Conservation (phyloP, 768 basidiomycete genomes). For the Rhodosporidiobolus odoratus region DNA sequence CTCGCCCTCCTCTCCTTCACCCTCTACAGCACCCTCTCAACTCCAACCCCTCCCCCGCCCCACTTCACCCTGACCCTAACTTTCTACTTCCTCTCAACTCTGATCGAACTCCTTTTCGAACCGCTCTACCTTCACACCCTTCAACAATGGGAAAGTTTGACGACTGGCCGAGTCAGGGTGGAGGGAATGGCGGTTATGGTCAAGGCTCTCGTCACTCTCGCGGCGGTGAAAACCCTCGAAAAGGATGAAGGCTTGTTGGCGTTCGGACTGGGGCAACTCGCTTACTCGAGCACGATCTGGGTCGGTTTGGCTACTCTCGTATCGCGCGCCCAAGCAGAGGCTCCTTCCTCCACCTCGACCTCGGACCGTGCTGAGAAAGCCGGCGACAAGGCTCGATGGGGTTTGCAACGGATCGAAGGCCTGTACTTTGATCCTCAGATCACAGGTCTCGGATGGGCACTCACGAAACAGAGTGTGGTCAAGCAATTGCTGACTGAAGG, state of each 20-base stretch:
- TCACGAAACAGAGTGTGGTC: conserved; percentile 81
- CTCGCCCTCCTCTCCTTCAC: conserved; percentile 64
- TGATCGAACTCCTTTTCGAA: conserved; percentile 74
- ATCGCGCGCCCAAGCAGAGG: background rate
- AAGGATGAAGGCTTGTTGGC: conserved; percentile 62
- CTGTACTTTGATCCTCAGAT: conserved; percentile 11
- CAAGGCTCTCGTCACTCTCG: conserved; percentile 69
- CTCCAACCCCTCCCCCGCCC: conserved; percentile 52
- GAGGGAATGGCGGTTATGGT: conserved; percentile 67
- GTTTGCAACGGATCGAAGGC: background rate
- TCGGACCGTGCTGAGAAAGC: too few species aligned
- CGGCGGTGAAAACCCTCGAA: conserved; percentile 53
- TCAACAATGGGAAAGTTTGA: conserved; percentile 55
- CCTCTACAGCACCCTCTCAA: conserved; percentile 52
- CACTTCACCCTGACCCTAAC: conserved; percentile 60
- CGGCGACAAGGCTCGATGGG: too few species aligned
- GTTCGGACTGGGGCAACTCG: conserved; percentile 78
- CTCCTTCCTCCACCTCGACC: too few species aligned
- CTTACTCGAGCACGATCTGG: conserved; percentile 56
- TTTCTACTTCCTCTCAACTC: conserved; percentile 67
- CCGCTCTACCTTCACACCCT: conserved; percentile 74
- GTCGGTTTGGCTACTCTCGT: background rate
- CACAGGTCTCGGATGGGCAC: conserved; percentile 60
- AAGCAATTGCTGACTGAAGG: conserved; percentile 96
- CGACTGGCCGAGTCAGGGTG: conserved; percentile 68